phyloP scores from a whole-genome alignment of 2,329 filamentous ascomycete genomes.

The Coccinonectria pachysandricola region DNA sequence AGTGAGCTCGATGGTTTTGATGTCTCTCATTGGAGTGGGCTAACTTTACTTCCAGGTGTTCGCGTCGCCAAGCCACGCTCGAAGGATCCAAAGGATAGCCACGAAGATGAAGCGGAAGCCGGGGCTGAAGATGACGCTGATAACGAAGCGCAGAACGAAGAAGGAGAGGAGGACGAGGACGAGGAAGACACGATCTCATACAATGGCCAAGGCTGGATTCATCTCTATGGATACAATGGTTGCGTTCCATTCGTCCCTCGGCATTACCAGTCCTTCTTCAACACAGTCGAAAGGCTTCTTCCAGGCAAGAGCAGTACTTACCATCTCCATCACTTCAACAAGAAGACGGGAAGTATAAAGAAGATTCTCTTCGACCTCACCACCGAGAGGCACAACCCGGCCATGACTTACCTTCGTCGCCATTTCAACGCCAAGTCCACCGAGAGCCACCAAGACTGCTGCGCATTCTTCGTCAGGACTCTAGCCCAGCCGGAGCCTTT shows the following conservation, averaged over 20 bases:
- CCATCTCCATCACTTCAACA: slow-evolving; percentile 8
- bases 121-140: neutral
- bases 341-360: neutral
- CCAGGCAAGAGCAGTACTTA: slow-evolving; percentile 1
- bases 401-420: slow-evolving; percentile 1
- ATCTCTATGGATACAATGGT: slow-evolving; percentile 24
- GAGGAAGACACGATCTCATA: slow-evolving; percentile 1
- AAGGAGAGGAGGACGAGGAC: slow-evolving; percentile 3
- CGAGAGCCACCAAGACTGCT: slow-evolving; percentile 4
- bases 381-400: slow-evolving; percentile 1
- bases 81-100: no score
- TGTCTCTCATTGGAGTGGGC: no score
- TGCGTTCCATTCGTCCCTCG: slow-evolving; percentile 13
- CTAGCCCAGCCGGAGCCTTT: slow-evolving; percentile 1
- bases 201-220: no score
- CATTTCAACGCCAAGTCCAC: slow-evolving; percentile 2
- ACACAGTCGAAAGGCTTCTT: slow-evolving; percentile 16
- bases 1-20: no score
- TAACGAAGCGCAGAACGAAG: neutral
- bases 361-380: slow-evolving; percentile 6
- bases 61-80: no score
- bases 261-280: slow-evolving; percentile 11
- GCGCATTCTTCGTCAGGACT: slow-evolving; percentile 15
- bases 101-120: no score
- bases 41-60: no score